Percentiles rank a stretch among this genome's conserved stretches.
phyloP scores from a whole-genome alignment of 2,329 filamentous ascomycete genomes.

The Fusarium incarnatum region DNA sequence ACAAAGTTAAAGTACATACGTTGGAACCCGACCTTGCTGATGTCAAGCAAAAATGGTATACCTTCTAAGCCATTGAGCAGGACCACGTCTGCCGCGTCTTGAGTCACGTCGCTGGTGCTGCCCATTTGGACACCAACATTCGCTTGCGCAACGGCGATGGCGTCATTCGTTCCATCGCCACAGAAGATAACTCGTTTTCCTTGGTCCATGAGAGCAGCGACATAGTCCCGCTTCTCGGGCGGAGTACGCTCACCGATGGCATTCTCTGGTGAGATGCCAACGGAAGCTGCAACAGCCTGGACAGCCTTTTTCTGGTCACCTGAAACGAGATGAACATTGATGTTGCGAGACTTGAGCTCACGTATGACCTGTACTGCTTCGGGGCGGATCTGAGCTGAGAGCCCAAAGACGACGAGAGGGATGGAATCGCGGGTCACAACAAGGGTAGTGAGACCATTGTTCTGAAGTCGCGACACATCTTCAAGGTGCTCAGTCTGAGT shows the following conservation, averaged over 20 bases:
- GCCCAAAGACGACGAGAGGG: neutral
- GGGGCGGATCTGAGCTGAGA: slow-evolving; percentile 4
- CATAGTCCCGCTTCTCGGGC: slow-evolving; percentile 5
- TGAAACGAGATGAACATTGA: neutral
- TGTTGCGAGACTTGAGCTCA: slow-evolving; percentile 6
- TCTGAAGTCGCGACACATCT: neutral
- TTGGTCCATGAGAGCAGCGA: neutral
- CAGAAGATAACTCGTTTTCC: neutral
- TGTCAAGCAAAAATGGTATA: slow-evolving; percentile 3
- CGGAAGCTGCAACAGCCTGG: neutral
- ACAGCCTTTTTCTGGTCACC: slow-evolving; percentile 9
- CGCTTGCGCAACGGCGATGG: slow-evolving; percentile 5
- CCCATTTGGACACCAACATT: slow-evolving; percentile 12
- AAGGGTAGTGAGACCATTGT: slow-evolving; percentile 4
- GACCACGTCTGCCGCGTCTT: slow-evolving; percentile 3
- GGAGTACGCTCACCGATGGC: neutral
- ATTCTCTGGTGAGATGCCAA: neutral
- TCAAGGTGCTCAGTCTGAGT: neutral
- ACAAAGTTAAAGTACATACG: slow-evolving; percentile 22
- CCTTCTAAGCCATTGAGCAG: slow-evolving; percentile 10
- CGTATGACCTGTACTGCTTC: neutral
- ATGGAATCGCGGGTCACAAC: neutral
- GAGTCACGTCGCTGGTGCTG: slow-evolving; percentile 6
- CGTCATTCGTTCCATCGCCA: slow-evolving; percentile 5
- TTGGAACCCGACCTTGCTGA: neutral